These are phyloP conservation scores for Diaporthe batatas DNA, from an alignment of 2,329 filamentous ascomycete genomes.

Conservation along the genomic window DNA sequence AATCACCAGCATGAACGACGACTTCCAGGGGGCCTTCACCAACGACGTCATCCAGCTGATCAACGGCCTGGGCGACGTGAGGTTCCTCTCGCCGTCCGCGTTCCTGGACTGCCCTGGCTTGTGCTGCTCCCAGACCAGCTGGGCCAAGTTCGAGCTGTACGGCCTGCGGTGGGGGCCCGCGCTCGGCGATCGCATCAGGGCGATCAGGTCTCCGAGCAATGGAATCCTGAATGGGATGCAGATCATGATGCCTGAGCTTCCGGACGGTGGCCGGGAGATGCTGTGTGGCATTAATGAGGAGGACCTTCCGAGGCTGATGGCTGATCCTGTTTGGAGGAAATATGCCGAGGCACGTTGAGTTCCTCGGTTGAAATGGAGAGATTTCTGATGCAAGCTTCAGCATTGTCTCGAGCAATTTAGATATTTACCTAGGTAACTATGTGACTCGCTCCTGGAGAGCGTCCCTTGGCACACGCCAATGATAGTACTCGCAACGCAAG, in stretches of 20 bases:
- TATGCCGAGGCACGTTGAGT: constrained; percentile 1
- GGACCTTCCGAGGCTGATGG: constrained; percentile 47
- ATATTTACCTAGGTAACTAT: neutral
- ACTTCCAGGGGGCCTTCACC: constrained; percentile 46
- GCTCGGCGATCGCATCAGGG: constrained; percentile 48
- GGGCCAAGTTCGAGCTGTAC: constrained; percentile 52
- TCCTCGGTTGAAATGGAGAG: neutral
- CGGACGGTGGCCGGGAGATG: constrained; percentile 52
- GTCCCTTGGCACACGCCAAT: too few relatives aligned
- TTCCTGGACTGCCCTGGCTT: constrained; percentile 53
- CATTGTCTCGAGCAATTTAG: neutral
- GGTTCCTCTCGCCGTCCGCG: constrained; percentile 50
- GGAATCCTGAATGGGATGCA: constrained; percentile 52
- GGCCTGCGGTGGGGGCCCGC: constrained; percentile 50
- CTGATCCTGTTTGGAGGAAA: constrained; percentile 48
- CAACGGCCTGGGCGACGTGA: constrained; percentile 50
- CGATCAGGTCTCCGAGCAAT: constrained; percentile 50
- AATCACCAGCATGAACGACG: constrained; percentile 47
- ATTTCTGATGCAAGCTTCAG: neutral
- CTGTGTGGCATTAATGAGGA: constrained; percentile 51
- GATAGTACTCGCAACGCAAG: too few relatives aligned
- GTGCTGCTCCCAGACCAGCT: constrained; percentile 52
- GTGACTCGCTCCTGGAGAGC: neutral
- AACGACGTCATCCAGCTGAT: constrained; percentile 50
- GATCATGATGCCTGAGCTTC: constrained; percentile 50